phyloP scores from a whole-genome alignment of 78 protist species.

The Dictyostelium firmibasis region DNA sequence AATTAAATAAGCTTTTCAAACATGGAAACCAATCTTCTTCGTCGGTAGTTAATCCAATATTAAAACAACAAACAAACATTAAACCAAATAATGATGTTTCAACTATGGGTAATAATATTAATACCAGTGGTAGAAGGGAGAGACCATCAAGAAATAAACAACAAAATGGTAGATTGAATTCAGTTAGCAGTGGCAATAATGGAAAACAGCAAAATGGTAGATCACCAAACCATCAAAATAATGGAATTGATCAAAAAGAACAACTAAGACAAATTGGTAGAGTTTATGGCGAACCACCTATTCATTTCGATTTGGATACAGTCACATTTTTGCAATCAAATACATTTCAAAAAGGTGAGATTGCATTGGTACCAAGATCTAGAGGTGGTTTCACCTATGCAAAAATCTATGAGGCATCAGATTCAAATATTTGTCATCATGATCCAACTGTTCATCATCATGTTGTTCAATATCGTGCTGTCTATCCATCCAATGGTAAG shows the following conservation, averaged over 20 bases:
- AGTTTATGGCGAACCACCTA: constrained; percentile 41
- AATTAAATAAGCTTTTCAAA: constrained; percentile 45
- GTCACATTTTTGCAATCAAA: constrained; percentile 52
- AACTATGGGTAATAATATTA: not conserved
- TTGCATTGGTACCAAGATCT: constrained; percentile 62
- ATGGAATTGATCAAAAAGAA: not conserved
- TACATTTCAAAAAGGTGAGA: constrained; percentile 32
- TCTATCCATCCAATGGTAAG: constrained; percentile 55
- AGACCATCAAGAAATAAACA: not conserved
- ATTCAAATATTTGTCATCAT: constrained; percentile 37
- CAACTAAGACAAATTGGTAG: constrained; percentile 7
- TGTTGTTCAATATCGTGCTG: constrained; percentile 56
- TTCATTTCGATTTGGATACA: constrained; percentile 48
- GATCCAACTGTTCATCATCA: constrained; percentile 54
- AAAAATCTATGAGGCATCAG: not conserved
- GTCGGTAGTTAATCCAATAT: not conserved
- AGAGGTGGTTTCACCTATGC: constrained; percentile 78
- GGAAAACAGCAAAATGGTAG: not conserved
- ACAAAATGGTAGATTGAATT: not conserved
- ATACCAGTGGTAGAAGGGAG: not conserved
- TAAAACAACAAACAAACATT: not conserved
- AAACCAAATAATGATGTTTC: not conserved
- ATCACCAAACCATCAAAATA: not conserved
- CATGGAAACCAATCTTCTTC: not conserved
- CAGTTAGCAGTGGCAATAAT: not conserved